Percentiles rank a stretch among this genome's conserved stretches.
These are phyloP conservation scores for Dioscorea cayenensis DNA, from an alignment of 116 monocot genomes.

Conservation along the genomic window DNA sequence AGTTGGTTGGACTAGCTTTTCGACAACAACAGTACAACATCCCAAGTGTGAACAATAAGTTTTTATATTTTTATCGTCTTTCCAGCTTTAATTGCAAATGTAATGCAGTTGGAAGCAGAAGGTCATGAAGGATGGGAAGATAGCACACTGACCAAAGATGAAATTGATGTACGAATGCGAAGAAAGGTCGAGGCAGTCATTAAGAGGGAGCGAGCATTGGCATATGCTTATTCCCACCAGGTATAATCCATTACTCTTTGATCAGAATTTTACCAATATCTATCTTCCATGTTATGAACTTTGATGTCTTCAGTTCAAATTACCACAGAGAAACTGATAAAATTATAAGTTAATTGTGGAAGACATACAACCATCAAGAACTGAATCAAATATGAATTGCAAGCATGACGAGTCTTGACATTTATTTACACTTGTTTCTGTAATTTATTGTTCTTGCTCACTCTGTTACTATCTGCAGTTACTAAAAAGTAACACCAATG, in stretches of 20 bases:
- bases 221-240: conserved; percentile 74
- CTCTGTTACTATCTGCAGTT: conserved; percentile 20
- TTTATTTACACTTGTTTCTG: background rate
- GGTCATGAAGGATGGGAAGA: conserved; percentile 48
- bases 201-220: conserved; percentile 73
- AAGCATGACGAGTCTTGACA: too few species aligned
- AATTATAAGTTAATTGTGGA: too few species aligned
- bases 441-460: background rate
- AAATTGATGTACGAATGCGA: conserved; percentile 34
- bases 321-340: too few species aligned
- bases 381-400: too few species aligned
- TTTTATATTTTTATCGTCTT: background rate
- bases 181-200: conserved; percentile 72
- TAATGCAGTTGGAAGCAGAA: conserved; percentile 24
- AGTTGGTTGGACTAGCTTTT: too few species aligned
- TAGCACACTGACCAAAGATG: conserved; percentile 61
- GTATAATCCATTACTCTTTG: conserved; percentile 16
- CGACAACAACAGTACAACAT: too few species aligned
- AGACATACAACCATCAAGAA: too few species aligned
- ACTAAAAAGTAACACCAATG: conserved; percentile 44
- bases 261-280: too few species aligned
- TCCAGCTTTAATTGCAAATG: background rate
- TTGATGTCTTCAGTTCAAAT: too few species aligned
- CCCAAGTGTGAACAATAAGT: too few species aligned
- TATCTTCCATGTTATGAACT: too few species aligned